A percentile compares a stretch with the other conserved stretches of the same genome.
phyloP scores from a whole-genome alignment of 2,329 filamentous ascomycete genomes.

The Thelonectria blattea region DNA sequence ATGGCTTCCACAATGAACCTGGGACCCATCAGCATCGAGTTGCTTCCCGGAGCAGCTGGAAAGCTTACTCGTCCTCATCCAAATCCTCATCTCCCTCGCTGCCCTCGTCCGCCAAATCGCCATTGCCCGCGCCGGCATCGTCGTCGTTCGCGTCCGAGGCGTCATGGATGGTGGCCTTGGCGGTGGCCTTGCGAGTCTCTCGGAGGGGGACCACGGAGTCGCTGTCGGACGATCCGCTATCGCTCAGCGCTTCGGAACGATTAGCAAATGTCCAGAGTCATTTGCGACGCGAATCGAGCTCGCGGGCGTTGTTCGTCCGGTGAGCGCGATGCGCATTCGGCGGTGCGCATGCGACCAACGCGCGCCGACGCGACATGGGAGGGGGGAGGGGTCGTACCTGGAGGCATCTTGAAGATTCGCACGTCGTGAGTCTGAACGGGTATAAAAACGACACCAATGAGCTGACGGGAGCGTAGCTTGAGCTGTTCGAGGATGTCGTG shows the following conservation, averaged over 20 bases:
- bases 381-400: constrained; percentile 29
- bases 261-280: constrained; percentile 26
- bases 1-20: constrained; percentile 81
- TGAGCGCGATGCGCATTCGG: constrained; percentile 17
- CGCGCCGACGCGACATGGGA: neutral
- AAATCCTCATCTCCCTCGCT: constrained; percentile 47
- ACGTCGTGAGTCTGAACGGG: neutral
- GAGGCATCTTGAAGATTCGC: constrained; percentile 32
- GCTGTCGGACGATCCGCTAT: constrained; percentile 45
- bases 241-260: constrained; percentile 44
- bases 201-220: constrained; percentile 35
- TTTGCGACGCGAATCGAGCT: constrained; percentile 12
- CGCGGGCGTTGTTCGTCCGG: constrained; percentile 3
- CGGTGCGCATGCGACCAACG: constrained; percentile 11
- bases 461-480: neutral
- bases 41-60: constrained; percentile 25
- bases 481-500: neutral
- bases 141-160: constrained; percentile 28
- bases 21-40: constrained; percentile 29
- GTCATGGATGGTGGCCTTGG: constrained; percentile 29
- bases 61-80: constrained; percentile 52
- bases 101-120: constrained; percentile 36
- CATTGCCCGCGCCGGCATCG: constrained; percentile 40
- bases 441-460: neutral
- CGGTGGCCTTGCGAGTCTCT: constrained; percentile 29